Evolutionary conservation across 148 eudicot genomes (phyloP).

Genomic region (Talinum fruticosum): DNA sequence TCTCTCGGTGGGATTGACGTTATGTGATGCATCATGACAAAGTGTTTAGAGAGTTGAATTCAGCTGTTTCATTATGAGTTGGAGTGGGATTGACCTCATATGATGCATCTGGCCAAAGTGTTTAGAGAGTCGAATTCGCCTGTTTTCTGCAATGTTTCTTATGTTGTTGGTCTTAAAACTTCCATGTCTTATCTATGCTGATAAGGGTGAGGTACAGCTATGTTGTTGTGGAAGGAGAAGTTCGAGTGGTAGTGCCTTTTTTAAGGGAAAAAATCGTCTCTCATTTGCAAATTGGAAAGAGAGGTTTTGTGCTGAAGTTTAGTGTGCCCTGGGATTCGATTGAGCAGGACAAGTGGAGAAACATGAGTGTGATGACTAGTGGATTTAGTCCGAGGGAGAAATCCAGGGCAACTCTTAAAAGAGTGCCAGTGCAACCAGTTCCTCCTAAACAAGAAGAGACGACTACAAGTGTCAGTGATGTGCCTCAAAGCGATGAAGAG

Average conservation of each 20-base stretch:
- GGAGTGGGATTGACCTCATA: too few relatives aligned
- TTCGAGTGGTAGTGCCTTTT: not conserved
- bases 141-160: not conserved
- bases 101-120: not conserved
- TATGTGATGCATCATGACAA: not conserved
- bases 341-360: slow-evolving; percentile 96
- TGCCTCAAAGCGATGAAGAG: slow-evolving; percentile 72
- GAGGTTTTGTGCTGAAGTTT: not conserved
- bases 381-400: slow-evolving; percentile 84
- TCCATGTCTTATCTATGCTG: not conserved
- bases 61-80: too few relatives aligned
- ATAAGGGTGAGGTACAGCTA: not conserved
- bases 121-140: not conserved
- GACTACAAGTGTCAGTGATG: slow-evolving; percentile 38
- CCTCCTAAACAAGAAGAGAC: slow-evolving; percentile 59
- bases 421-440: slow-evolving; percentile 44
- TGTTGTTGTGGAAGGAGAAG: not conserved
- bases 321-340: slow-evolving; percentile 2
- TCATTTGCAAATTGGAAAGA: slow-evolving; percentile 5
- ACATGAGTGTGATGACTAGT: slow-evolving; percentile 84
- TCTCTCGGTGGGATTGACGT: slow-evolving; percentile 1
- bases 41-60: not conserved
- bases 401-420: slow-evolving; percentile 68
- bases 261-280: not conserved
- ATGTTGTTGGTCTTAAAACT: not conserved